Evolutionary conservation across 2,329 filamentous ascomycete genomes (phyloP).

Genomic region (Trichophyton benhamiae): DNA sequence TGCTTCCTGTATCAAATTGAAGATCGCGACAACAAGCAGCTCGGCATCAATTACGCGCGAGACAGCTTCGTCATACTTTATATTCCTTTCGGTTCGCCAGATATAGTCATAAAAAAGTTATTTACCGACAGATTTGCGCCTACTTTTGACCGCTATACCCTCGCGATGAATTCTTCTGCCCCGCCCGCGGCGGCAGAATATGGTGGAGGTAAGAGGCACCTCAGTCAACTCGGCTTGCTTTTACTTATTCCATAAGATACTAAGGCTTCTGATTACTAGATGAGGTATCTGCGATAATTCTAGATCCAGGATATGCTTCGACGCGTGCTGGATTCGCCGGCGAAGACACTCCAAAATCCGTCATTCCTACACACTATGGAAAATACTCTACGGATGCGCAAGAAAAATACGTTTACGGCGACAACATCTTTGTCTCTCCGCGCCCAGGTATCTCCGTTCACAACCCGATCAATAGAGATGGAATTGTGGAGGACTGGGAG

Average conservation of each 20-base stretch:
- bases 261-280: constrained; percentile 42
- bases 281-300: constrained; percentile 91
- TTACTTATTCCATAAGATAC: not conserved
- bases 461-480: constrained; percentile 84
- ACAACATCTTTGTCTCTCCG: constrained; percentile 74
- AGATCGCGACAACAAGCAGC: not conserved
- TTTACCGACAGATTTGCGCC: not conserved
- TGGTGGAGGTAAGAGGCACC: constrained; percentile 33
- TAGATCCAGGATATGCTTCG: constrained; percentile 84
- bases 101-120: not conserved
- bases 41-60: not conserved
- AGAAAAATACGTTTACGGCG: constrained; percentile 62
- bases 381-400: constrained; percentile 41
- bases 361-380: constrained; percentile 84
- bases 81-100: not conserved
- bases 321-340: constrained; percentile 93
- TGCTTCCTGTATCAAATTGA: not conserved
- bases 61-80: not conserved
- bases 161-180: constrained; percentile 31
- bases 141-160: not conserved
- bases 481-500: constrained; percentile 94
- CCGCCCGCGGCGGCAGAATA: constrained; percentile 38
- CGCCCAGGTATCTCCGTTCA: constrained; percentile 65
- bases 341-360: constrained; percentile 90
- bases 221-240: constrained; percentile 3